Evolutionary conservation across 140 eudicot genomes (phyloP), one percentile per base, ranked within the genome.

Genomic region (Anethum foeniculum): DNA sequence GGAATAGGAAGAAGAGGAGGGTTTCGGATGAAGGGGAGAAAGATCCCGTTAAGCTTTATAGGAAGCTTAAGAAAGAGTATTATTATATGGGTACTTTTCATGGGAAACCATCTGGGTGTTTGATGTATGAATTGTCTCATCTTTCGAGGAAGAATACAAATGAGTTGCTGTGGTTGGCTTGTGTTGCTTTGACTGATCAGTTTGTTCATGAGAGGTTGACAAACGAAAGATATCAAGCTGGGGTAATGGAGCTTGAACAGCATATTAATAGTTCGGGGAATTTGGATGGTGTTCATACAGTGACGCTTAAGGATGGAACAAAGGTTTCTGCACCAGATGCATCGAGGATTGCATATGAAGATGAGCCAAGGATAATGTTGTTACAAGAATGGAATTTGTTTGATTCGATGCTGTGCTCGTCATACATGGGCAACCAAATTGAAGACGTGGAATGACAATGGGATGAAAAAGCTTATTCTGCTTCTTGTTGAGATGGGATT

Each of bases 161-260:
- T 71, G 97, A 91, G 44, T 88, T 89, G 81, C 88, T 95, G 32
- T 95, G 99, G 99, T 73, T 95, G 75, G 98, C 99, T 75, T 95
- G 99, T 84, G 97, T 95, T 78, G 91, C 99, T 38, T 81, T 95
- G 73, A 93, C 99, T 2, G 99, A 95, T 28, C 99, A 95, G 74
- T 89, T 93, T 84, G 97, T 95, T 46, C 99, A 95, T 4, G 98
- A 93, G 85, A 89, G 98, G 78, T 48, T 91, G 62, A 91, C 99
- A 2, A 90, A 86, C 25, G 99, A 95, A 82, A 86, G 99, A 84
- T 92, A 92, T 68, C 78, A 75, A 75, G 96, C 92, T 34, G 97
- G 93, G 73, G 97, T 95, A 1, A 95, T 95, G 99, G 99, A 95
- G 84, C 99, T 95, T n/a, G 97, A 95, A 77, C 97, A 92, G 85